Base-by-base conservation (phyloP, 2,329 filamentous ascomycete species). In the Ceratocystis variospora region DNA sequence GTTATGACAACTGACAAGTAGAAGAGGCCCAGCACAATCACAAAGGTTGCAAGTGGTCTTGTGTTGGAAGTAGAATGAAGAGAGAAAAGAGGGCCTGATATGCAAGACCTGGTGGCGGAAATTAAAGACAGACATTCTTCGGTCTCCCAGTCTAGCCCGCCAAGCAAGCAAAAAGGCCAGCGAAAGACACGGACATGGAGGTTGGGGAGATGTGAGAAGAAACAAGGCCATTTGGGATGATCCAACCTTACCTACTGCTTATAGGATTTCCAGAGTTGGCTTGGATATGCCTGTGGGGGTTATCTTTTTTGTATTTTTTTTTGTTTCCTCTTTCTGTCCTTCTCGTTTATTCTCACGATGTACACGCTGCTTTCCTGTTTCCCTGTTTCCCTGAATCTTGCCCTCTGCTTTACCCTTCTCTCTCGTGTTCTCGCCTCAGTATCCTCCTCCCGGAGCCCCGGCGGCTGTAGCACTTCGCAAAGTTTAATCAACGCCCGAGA, bases 101-200 rank as follows among this genome's bases (percentile, higher is more conserved):
- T 53, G 48, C 48, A 53, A 25, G 15, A 25, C 48, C 48, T 22
- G 22, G 25, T 15, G 15, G 55, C 55, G 55, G 55, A 59, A 31
- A 59, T 59, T 59, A 59, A 22, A 59, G 28, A 59, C 31, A 59
- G 55, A 59, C 55, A 59, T 37, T 41, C 15, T 59, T 59, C 55
- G 55, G 55, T n/a, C 55, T 37, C 25, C 8, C 7, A 31, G 8
- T 33, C 17, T 31, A 33, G 28, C 8, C 55, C 28, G 28, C 55
- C 15, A 48, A 17, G n/a, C 15, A 48, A 48, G 19, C 19, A 28
- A 55, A 59, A 37, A 37, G 33, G 55, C 17, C 55, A n/a, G 31
- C 55, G 28, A 28, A 37, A 59, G 55, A 59, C 55, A 37, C 55
- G 55, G 55, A 59, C 53, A 33, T 17, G 3, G 5, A 31, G 12